Conservation (phyloP, 768 basidiomycete species). For the Mrakia blollopis region DNA sequence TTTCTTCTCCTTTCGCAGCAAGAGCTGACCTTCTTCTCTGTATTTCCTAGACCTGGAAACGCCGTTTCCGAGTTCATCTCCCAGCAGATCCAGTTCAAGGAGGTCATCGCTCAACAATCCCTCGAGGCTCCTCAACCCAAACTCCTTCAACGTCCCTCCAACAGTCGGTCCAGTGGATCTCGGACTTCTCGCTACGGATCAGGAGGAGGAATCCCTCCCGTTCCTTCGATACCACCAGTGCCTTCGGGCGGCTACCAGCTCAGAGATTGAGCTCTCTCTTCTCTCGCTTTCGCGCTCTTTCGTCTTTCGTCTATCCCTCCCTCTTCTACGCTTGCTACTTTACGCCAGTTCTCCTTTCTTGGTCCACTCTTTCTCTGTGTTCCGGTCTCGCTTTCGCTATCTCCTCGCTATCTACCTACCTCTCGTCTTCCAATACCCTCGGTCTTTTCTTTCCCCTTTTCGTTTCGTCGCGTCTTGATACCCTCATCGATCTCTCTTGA, state of each 20-base stretch:
- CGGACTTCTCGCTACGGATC: background rate
- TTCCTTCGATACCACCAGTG: constrained; percentile 10
- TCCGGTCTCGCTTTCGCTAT: background rate
- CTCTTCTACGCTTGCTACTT: background rate
- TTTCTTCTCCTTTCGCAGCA: background rate
- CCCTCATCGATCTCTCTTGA: too few relatives aligned
- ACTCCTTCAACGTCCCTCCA: constrained; percentile 17
- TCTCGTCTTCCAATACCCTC: too few relatives aligned
- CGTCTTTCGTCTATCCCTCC: too few relatives aligned
- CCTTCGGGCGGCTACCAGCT: constrained; percentile 10
- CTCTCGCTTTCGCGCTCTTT: background rate
- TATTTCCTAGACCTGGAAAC: constrained; percentile 18
- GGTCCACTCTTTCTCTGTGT: background rate
- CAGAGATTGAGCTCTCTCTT: constrained; percentile 1
- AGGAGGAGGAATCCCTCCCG: constrained; percentile 23
- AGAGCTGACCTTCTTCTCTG: background rate
- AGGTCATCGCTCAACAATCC: constrained; percentile 26
- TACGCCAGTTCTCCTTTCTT: too few relatives aligned
- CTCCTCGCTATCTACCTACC: too few relatives aligned
- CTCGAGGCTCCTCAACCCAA: constrained; percentile 16
- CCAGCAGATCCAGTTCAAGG: constrained; percentile 31
- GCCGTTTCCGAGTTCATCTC: constrained; percentile 32
- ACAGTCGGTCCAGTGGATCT: background rate
- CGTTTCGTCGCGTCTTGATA: too few relatives aligned
- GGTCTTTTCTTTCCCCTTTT: too few relatives aligned